These are phyloP conservation scores for Termitomyces sp. DNA, from an alignment of 768 basidiomycete species.

Conservation along the genomic window DNA sequence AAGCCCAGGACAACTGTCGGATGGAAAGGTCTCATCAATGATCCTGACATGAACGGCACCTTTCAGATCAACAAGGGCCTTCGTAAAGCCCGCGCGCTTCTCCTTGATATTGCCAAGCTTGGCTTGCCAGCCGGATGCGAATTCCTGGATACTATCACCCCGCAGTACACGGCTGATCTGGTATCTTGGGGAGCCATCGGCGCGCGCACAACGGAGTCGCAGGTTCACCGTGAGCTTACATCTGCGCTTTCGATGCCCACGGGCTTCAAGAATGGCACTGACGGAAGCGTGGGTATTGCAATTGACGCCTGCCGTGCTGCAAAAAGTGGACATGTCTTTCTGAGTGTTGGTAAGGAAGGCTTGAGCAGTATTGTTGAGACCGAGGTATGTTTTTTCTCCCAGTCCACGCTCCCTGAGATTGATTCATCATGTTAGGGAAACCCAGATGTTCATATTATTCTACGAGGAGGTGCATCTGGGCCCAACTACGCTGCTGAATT, in stretches of 20 bases:
- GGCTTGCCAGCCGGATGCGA: constrained; percentile 97
- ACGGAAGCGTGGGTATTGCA: constrained; percentile 87
- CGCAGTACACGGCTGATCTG: constrained; percentile 90
- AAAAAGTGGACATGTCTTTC: constrained; percentile 87
- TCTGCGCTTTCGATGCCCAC: constrained; percentile 92
- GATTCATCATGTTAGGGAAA: constrained; percentile 56
- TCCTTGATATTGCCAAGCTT: constrained; percentile 85
- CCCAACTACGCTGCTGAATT: constrained; percentile 85
- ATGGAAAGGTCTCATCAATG: constrained; percentile 99
- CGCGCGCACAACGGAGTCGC: constrained; percentile 87
- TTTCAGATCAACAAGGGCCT: constrained; percentile 98
- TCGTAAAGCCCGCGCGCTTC: constrained; percentile 78
- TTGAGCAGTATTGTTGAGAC: constrained; percentile 95
- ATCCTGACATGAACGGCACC: constrained; percentile 88
- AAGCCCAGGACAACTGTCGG: constrained; percentile 95
- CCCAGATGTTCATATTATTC: constrained; percentile 89
- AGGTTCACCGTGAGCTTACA: constrained; percentile 87
- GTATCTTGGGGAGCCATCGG: constrained; percentile 95
- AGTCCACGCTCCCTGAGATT: background rate
- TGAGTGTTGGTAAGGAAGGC: constrained; percentile 96
- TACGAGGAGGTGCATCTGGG: constrained; percentile 85
- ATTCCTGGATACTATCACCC: constrained; percentile 68
- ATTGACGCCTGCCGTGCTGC: constrained; percentile 96
- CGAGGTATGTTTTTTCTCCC: constrained; percentile 43
- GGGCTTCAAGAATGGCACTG: constrained; percentile 98